Evolutionary conservation across 2,329 filamentous ascomycete species (phyloP).

Genomic region (Dactylellina drechsleri): DNA sequence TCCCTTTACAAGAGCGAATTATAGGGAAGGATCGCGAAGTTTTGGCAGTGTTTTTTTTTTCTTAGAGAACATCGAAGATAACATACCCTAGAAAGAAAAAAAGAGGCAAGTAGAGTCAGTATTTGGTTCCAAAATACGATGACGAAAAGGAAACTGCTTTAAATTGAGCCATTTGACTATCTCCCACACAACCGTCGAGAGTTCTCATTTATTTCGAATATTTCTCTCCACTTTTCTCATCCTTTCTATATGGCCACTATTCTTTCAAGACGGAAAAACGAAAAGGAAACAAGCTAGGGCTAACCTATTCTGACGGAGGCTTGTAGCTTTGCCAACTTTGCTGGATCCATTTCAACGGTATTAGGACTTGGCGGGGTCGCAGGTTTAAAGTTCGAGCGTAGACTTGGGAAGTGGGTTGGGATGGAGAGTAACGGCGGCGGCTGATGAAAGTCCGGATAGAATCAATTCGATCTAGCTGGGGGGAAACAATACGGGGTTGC

Average conservation of each 20-base stretch:
- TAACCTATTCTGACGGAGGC: slow-evolving; percentile 72
- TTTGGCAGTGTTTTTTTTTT: neutral
- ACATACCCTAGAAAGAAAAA: slow-evolving; percentile 47
- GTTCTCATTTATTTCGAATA: neutral
- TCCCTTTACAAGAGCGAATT: too few species aligned
- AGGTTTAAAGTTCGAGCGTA: neutral
- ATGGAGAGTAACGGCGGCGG: neutral
- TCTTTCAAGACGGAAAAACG: neutral
- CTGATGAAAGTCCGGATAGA: neutral
- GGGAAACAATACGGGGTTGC: neutral
- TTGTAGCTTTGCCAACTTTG: slow-evolving; percentile 72
- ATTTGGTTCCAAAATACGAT: neutral
- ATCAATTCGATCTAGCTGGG: neutral
- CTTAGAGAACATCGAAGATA: neutral
- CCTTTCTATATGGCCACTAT: too few species aligned
- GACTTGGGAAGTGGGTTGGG: slow-evolving; percentile 59
- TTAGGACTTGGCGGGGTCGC: neutral
- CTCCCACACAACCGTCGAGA: too few species aligned
- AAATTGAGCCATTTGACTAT: too few species aligned
- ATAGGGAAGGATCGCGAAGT: too few species aligned
- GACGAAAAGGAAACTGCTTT: too few species aligned
- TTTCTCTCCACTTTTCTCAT: neutral
- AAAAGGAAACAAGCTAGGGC: slow-evolving; percentile 56
- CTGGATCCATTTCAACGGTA: slow-evolving; percentile 67
- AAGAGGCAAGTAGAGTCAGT: slow-evolving; percentile 24